Base-by-base conservation (phyloP, 1,139 yeast genomes). In the Yamadazyma sp. region DNA sequence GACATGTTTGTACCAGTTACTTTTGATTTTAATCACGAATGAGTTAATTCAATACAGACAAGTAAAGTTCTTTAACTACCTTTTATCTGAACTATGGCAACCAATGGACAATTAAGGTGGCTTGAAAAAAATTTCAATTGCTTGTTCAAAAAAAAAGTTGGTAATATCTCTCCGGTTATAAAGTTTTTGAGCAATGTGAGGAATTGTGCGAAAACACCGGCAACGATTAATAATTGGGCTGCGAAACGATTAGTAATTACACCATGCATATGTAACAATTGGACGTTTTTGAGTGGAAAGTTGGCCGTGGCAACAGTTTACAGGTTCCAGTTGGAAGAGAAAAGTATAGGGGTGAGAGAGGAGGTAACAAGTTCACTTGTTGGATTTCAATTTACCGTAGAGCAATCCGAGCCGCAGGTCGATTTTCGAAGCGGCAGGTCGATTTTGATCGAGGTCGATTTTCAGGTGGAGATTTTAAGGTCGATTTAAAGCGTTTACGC, bases 1-100 rank as follows among this genome's bases (percentile, higher is more conserved):
- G 52, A 47, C 53, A 49, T 48, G 13, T 3, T 22, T 33, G 9
- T 14, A 28, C 12, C 9, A 16, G 12, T 16, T 15, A 6, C 12
- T 29, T 18, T 11, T 9, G 15, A n/a, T 9, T 11, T 28, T 16
- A 6, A 9, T 28, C 14, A 8, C 15, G 6, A 11, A 11, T 6
- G n/a, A 10, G 9, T 10, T 11, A 23, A 23, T 6, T 6, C 6
- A 12, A 12, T 8, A n/a, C 8, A 25, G 28, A 3, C 12, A 9
- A 6, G 12, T 12, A 11, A 10, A 23, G n/a, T 10, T 11, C 15
- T 11, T 11, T 25, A 12, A 11, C 12, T 6, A n/a, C 4, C 5
- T n/a, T 11, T 25, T 25, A 8, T 4, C 8, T 25, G 15, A 25
- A 6, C 28, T 11, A 25, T 25, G 11, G 15, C 14, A 25, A n/a